phyloP scores from a whole-genome alignment of 441 rosid species.

The Populus hybrid region DNA sequence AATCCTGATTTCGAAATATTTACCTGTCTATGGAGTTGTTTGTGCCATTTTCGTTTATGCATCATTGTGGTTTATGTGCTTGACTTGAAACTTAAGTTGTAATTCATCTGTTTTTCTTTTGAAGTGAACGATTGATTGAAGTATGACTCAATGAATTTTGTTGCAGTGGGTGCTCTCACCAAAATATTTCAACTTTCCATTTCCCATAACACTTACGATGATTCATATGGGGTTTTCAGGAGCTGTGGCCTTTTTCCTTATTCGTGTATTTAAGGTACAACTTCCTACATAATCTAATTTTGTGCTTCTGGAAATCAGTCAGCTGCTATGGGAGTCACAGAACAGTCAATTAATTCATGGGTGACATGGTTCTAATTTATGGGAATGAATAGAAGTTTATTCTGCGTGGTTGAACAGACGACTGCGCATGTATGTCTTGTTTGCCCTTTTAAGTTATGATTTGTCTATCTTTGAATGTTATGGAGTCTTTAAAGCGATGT shows the following conservation, averaged over 20 bases:
- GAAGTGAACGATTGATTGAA: not conserved
- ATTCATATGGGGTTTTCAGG: conserved; percentile 98
- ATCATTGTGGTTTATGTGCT: conserved; percentile 1
- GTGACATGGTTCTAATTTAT: not conserved
- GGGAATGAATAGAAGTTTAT: not conserved
- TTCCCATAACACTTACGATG: conserved; percentile 95
- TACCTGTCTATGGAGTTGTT: not conserved
- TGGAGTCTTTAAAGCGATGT: not conserved
- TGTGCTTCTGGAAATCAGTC: not conserved
- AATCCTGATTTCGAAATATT: not conserved
- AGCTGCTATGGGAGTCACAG: not conserved
- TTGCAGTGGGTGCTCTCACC: conserved; percentile 99
- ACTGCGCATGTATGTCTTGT: not conserved
- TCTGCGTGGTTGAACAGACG: not conserved
- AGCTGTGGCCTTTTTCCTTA: conserved; percentile 72
- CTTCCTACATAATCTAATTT: not conserved
- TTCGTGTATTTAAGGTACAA: conserved; percentile 94
- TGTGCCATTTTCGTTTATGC: not conserved
- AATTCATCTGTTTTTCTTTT: conserved; percentile 4
- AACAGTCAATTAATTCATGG: not conserved
- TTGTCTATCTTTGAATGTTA: not conserved
- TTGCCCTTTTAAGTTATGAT: not conserved
- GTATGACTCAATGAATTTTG: conserved; percentile 12
- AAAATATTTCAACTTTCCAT: conserved; percentile 87
- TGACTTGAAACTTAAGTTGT: conserved; percentile 4